These are phyloP conservation scores for Tolypocladium cylindrosporum DNA, from an alignment of 2,329 filamentous ascomycete species.

Conservation along the genomic window DNA sequence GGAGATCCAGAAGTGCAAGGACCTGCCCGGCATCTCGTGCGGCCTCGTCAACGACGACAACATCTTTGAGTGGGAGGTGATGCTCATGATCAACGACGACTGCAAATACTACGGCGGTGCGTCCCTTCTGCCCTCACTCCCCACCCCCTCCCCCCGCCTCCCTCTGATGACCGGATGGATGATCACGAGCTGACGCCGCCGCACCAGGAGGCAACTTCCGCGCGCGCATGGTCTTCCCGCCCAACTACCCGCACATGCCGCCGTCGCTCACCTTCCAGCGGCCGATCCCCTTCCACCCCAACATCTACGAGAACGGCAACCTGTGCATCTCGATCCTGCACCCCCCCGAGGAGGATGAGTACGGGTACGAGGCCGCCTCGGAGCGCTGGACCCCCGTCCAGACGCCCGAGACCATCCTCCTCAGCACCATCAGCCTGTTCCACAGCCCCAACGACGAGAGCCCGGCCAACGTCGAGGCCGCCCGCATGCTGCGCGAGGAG, in stretches of 20 bases:
- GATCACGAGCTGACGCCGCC: not conserved
- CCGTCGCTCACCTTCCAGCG: constrained; percentile 80
- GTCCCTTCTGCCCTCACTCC: constrained; percentile 15
- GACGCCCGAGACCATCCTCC: constrained; percentile 84
- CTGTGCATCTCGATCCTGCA: constrained; percentile 98
- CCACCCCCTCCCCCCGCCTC: constrained; percentile 2
- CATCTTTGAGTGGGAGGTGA: constrained; percentile 96
- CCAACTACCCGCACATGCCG: constrained; percentile 76
- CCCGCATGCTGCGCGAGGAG: constrained; percentile 77
- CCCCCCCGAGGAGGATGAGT: constrained; percentile 86
- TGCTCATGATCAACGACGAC: constrained; percentile 96
- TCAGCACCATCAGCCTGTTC: constrained; percentile 88
- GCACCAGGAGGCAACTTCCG: constrained; percentile 78
- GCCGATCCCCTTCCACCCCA: constrained; percentile 84
- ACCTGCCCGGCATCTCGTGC: constrained; percentile 89
- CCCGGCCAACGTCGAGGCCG: constrained; percentile 90
- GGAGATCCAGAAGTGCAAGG: constrained; percentile 84
- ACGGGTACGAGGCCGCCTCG: constrained; percentile 80
- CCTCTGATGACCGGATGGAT: not conserved
- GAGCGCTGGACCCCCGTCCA: constrained; percentile 96
- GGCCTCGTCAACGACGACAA: constrained; percentile 77
- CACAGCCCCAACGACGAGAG: constrained; percentile 91
- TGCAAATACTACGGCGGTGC: constrained; percentile 87
- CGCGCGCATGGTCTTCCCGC: constrained; percentile 72
- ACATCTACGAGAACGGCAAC: constrained; percentile 78